Evolutionary conservation across 225 moss, liverwort and hornwort genomes (phyloP).

Genomic region (Neckera pumila): DNA sequence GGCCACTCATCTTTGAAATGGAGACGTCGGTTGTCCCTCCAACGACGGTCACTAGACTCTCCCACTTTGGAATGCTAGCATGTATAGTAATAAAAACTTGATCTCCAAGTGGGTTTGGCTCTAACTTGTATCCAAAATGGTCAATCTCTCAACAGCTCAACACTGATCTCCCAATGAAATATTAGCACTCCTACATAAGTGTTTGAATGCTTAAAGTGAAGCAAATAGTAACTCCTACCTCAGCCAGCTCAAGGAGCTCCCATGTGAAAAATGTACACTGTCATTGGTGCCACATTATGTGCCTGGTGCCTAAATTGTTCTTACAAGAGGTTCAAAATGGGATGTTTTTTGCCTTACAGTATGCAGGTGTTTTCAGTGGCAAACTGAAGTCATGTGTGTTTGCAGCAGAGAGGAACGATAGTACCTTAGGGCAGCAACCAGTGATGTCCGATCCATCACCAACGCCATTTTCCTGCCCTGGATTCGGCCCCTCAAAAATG

Average conservation of each 20-base stretch:
- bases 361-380: background rate
- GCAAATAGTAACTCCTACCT: background rate
- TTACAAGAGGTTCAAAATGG: background rate
- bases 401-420: background rate
- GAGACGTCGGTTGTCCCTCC: background rate
- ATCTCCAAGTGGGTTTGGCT: background rate
- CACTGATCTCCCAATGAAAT: background rate
- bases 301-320: too few species aligned
- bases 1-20: background rate
- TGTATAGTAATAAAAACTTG: background rate
- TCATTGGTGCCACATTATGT: background rate
- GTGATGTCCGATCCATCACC: constrained; percentile 9
- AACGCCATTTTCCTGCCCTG: background rate
- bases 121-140: background rate
- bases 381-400: background rate
- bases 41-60: background rate
- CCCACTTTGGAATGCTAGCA: background rate
- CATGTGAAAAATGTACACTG: background rate
- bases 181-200: background rate
- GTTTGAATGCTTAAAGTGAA: background rate
- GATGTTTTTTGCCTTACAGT: background rate
- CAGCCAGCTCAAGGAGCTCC: too few species aligned
- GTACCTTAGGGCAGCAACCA: constrained; percentile 24
- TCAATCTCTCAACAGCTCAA: background rate
- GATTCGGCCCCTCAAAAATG: constrained; percentile 11